Percentiles rank a stretch among this genome's conserved stretches.
Conservation (phyloP, 177 flowering plant species). For the Tripterygium wilfordii region DNA sequence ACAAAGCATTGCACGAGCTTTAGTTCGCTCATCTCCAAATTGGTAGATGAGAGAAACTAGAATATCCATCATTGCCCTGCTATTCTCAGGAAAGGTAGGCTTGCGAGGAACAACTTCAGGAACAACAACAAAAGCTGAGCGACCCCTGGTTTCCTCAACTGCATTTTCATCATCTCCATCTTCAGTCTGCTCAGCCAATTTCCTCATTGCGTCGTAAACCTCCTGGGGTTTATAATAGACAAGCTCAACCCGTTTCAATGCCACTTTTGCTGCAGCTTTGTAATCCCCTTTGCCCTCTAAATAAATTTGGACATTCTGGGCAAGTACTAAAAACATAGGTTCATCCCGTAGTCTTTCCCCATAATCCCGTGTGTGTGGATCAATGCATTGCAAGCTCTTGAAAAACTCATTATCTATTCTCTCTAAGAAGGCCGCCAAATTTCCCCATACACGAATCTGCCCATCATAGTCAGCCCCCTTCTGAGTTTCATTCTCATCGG, state of each 20-base stretch:
- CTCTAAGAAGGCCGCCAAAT: conserved; percentile 88
- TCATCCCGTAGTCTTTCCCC: conserved; percentile 89
- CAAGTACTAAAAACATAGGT: conserved; percentile 72
- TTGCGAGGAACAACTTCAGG: conserved; percentile 82
- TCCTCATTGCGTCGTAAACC: conserved; percentile 93
- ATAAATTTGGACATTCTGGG: conserved; percentile 85
- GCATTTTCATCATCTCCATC: conserved; percentile 38
- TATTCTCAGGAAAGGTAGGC: conserved; percentile 72
- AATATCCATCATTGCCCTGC: conserved; percentile 76
- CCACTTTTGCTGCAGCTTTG: conserved; percentile 84
- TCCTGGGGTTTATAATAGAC: conserved; percentile 90
- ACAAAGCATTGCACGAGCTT: conserved; percentile 96
- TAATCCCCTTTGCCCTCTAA: conserved; percentile 55
- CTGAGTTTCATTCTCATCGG: conserved; percentile 83
- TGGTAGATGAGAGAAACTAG: conserved; percentile 84
- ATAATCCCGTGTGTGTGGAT: conserved; percentile 90
- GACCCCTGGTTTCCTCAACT: conserved; percentile 53
- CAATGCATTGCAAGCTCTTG: conserved; percentile 88
- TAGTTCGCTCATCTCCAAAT: conserved; percentile 91
- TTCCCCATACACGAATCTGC: conserved; percentile 79
- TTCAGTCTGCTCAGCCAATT: conserved; percentile 56
- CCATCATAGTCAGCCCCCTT: conserved; percentile 67
- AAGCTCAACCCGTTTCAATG: conserved; percentile 72
- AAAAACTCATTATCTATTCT: conserved; percentile 78
- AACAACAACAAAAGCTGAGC: conserved; percentile 62